Evolutionary conservation across 1,284 basidiomycete species (phyloP).

Genomic region (Trametes polyzona): DNA sequence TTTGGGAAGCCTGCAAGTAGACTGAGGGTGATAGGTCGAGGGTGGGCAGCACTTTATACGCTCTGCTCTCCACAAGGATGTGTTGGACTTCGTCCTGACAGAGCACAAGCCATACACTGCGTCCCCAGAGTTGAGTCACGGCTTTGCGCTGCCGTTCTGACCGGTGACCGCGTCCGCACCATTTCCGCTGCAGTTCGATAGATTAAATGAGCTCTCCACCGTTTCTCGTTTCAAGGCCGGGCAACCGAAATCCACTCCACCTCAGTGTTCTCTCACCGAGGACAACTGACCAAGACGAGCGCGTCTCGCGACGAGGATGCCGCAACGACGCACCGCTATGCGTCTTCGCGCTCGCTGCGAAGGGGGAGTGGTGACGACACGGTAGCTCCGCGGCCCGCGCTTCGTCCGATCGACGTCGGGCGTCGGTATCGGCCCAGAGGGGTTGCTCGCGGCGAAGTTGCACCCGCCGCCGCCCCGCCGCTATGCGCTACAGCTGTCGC

Average conservation of each 20-base stretch:
- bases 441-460: not conserved
- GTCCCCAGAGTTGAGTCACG: too few species aligned
- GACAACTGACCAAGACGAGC: not conserved
- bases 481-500: not conserved
- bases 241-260: not conserved
- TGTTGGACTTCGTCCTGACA: too few species aligned
- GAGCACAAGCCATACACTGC: too few species aligned
- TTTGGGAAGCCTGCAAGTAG: not conserved
- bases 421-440: not conserved
- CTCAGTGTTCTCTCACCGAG: not conserved
- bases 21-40: not conserved
- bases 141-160: not conserved
- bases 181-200: not conserved
- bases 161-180: not conserved
- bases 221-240: not conserved
- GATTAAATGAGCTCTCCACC: not conserved
- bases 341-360: not conserved
- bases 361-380: not conserved
- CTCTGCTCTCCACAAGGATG: not conserved
- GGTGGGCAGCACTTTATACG: not conserved
- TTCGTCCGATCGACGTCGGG: not conserved
- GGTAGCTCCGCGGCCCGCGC: not conserved
- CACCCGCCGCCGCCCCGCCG: not conserved
- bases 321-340: not conserved
- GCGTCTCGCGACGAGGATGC: too few species aligned